Conservation (phyloP, 2,329 filamentous ascomycete genomes). For the Hymenoscyphus linearis region DNA sequence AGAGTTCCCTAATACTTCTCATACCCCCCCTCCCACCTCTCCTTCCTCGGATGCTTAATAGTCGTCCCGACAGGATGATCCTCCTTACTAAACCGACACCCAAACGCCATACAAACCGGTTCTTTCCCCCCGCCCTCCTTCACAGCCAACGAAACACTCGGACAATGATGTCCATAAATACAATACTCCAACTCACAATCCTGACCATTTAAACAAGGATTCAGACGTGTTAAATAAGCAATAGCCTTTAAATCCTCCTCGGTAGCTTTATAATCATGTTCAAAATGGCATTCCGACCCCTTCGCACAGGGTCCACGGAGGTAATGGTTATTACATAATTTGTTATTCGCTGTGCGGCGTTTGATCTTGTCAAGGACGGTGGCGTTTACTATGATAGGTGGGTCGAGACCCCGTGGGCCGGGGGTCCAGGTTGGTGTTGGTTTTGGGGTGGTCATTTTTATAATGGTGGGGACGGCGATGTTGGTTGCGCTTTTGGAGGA, state of each 20-base stretch:
- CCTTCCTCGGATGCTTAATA: conserved; percentile 28
- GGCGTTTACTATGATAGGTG: conserved; percentile 42
- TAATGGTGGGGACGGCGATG: conserved; percentile 3
- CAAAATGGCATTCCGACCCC: conserved; percentile 49
- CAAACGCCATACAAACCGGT: conserved; percentile 47
- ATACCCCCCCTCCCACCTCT: conserved; percentile 22
- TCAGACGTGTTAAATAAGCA: conserved; percentile 49
- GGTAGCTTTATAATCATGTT: conserved; percentile 49
- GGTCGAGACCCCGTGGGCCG: conserved; percentile 49
- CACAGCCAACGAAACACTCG: conserved; percentile 20
- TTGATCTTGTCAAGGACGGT: conserved; percentile 49
- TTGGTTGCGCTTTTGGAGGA: conserved; percentile 11
- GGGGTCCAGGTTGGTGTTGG: conserved; percentile 43
- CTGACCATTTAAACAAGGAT: conserved; percentile 53
- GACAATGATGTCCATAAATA: conserved; percentile 55
- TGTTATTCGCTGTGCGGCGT: conserved; percentile 48
- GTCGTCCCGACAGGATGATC: conserved; percentile 52
- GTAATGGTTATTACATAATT: conserved; percentile 59
- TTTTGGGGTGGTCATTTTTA: conserved; percentile 11
- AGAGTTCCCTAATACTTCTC: background rate
- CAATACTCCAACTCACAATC: conserved; percentile 53
- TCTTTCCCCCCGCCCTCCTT: conserved; percentile 29
- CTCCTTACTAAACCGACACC: conserved; percentile 49
- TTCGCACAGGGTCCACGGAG: conserved; percentile 53
- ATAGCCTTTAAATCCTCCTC: conserved; percentile 53